Percentiles rank a stretch among this genome's conserved stretches.
These are phyloP conservation scores for Clarireedia monteithiana DNA, from an alignment of 2,329 filamentous ascomycete genomes.

Conservation along the genomic window DNA sequence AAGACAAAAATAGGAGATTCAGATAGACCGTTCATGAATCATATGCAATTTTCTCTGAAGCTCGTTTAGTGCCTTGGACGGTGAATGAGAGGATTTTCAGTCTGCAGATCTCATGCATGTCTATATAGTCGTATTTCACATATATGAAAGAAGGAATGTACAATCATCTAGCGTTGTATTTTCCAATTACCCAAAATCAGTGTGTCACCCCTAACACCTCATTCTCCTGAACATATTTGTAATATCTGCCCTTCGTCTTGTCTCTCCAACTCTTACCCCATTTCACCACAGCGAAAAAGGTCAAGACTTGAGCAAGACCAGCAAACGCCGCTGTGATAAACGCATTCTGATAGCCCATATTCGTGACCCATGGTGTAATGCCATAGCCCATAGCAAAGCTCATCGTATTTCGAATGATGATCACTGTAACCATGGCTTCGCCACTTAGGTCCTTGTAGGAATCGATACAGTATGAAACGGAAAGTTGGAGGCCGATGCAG, in stretches of 20 bases:
- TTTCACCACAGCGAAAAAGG: constrained; percentile 39
- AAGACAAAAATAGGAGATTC: no score
- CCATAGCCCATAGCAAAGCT: constrained; percentile 44
- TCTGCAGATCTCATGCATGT: no score
- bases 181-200: neutral
- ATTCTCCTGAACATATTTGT: constrained; percentile 30
- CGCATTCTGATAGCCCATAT: constrained; percentile 36
- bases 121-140: no score
- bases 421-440: constrained; percentile 43
- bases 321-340: constrained; percentile 36
- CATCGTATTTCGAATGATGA: constrained; percentile 41
- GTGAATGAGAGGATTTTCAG: no score
- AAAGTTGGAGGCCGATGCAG: constrained; percentile 36
- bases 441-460: constrained; percentile 40
- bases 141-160: no score
- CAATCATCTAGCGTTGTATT: no score
- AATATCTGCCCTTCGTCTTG: constrained; percentile 32
- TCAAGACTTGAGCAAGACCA: constrained; percentile 32
- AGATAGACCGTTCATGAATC: no score
- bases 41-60: no score
- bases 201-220: constrained; percentile 12
- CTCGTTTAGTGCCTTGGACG: no score
- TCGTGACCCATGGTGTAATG: constrained; percentile 37
- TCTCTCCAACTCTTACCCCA: constrained; percentile 39
- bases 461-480: constrained; percentile 39